Percentiles rank a stretch among this genome's conserved stretches.
phyloP scores from a whole-genome alignment of 2,329 filamentous ascomycete genomes.

The Colletotrichum filicis region DNA sequence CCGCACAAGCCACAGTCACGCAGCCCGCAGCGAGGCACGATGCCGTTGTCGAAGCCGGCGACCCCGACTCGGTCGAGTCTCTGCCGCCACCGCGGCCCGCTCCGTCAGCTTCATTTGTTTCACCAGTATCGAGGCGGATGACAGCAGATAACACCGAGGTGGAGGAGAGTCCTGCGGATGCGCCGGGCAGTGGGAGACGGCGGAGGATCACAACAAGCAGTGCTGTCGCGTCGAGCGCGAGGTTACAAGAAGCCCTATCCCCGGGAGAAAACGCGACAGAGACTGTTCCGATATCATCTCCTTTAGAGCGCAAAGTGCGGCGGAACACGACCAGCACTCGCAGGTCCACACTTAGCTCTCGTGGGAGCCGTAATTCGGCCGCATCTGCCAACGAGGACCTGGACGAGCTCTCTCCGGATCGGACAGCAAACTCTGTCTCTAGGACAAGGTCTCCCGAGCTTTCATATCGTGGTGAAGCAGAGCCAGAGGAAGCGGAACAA shows the following conservation, averaged over 20 bases:
- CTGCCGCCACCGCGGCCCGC: slow-evolving; percentile 27
- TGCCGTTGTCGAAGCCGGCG: neutral
- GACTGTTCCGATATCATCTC: slow-evolving; percentile 51
- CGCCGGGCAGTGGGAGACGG: slow-evolving; percentile 66
- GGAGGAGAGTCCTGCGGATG: slow-evolving; percentile 63
- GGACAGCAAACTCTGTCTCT: neutral
- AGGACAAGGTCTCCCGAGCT: slow-evolving; percentile 31
- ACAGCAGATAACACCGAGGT: slow-evolving; percentile 52
- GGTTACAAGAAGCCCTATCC: slow-evolving; percentile 54
- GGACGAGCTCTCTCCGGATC: slow-evolving; percentile 49
- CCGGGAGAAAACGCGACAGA: slow-evolving; percentile 42
- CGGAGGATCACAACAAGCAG: slow-evolving; percentile 50
- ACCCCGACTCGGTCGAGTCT: slow-evolving; percentile 8
- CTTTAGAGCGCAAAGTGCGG: slow-evolving; percentile 54
- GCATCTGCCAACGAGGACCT: slow-evolving; percentile 37
- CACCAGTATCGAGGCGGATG: slow-evolving; percentile 10
- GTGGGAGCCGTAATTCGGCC: slow-evolving; percentile 37
- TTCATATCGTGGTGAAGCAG: slow-evolving; percentile 5
- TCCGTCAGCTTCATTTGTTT: slow-evolving; percentile 16
- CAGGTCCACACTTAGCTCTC: slow-evolving; percentile 43
- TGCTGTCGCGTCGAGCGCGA: slow-evolving; percentile 51
- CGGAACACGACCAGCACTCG: slow-evolving; percentile 45
- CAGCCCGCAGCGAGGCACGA: slow-evolving; percentile 35
- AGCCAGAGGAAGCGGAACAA: neutral
- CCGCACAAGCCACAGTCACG: slow-evolving; percentile 12